Percentiles rank a stretch among this genome's conserved stretches.
These are phyloP conservation scores for Fraxinus quadrangulata DNA, from an alignment of 257 asterid species.

Conservation along the genomic window DNA sequence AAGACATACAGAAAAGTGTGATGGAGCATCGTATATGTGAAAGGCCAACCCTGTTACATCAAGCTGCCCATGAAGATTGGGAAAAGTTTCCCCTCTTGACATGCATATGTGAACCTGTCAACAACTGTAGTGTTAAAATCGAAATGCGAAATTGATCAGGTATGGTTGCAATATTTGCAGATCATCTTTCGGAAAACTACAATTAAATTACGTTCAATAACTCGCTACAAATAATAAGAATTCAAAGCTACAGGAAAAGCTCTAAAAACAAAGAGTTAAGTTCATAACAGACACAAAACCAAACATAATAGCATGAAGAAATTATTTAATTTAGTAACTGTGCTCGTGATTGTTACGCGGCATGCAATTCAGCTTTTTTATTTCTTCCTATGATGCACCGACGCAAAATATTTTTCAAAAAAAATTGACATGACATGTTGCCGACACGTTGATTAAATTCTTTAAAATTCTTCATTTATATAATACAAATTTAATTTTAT, in stretches of 20 bases:
- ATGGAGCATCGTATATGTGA: conserved; percentile 89
- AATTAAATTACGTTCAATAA: not conserved
- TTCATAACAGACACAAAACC: not conserved
- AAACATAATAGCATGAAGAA: conserved; percentile 6
- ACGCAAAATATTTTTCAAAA: too few relatives aligned
- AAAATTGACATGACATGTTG: too few relatives aligned
- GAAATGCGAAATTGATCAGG: conserved; percentile 21
- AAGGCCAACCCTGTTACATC: conserved; percentile 90
- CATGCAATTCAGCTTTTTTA: not conserved
- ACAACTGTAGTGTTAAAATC: not conserved
- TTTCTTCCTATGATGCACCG: not conserved
- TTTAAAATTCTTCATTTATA: too few relatives aligned
- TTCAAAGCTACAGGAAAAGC: not conserved
- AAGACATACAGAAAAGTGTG: conserved; percentile 75
- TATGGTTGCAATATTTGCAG: conserved; percentile 8
- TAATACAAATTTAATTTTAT: too few relatives aligned
- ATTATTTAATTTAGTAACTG: conserved; percentile 6
- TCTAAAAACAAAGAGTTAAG: conserved; percentile 2
- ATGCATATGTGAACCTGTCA: conserved; percentile 97
- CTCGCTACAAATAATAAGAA: conserved; percentile 7
- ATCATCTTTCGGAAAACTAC: conserved; percentile 5
- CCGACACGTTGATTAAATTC: too few relatives aligned
- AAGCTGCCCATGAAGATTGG: conserved; percentile 97
- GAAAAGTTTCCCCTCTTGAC: conserved; percentile 93
- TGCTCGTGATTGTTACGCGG: conserved; percentile 1